Base-by-base conservation (phyloP, 257 asterid genomes). In the Pogostemon cablin region DNA sequence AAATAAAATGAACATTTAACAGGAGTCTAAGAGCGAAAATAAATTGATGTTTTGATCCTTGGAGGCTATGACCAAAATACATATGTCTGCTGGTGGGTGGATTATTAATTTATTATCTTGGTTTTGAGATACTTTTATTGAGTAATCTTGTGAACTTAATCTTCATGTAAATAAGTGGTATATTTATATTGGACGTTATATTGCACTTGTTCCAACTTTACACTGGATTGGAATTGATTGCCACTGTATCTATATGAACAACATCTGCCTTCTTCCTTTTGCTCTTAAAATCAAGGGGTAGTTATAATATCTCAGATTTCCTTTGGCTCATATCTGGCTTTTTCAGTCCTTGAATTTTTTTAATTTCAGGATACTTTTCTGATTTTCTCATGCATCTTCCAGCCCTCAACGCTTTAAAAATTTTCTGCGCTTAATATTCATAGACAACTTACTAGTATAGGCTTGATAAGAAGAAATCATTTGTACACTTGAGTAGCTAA, bases 291-390 rank as follows among this genome's bases (percentile, higher is more conserved):
- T 35, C 17, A 68, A 37, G 46, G 40, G 63, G 40, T 12, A 55
- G 50, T 46, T 66, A 40, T 57, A 6, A 9, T 40, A 41, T 53
- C 47, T 40, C 46, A 44, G 72, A 60, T 38, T 50, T 68, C 62
- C 63, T 40, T 12, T 64, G 68, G 72, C 35, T 57, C 42, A 4
- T 43, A 39, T 40, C 61, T 32, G 43, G 6, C 7, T 2, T 42
- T 32, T 10, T 67, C 53, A 8, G 8, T 38, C 10, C 35, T 1
- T 41, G 17, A 15, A 34, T 68, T 40, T 60, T 17, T 46, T 40
- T 3, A 12, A 7, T 61, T 12, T 39, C 9, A 61, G 41, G 60
- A 34, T 50, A 35, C n/a, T 48, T 35, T 11, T 12, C 37, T 15
- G 17, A 15, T 15, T 15, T 15, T 15, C 17, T 15, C 17, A 2